phyloP scores from a whole-genome alignment of 352 stramenopile genomes.

The Phytophthora syringae region DNA sequence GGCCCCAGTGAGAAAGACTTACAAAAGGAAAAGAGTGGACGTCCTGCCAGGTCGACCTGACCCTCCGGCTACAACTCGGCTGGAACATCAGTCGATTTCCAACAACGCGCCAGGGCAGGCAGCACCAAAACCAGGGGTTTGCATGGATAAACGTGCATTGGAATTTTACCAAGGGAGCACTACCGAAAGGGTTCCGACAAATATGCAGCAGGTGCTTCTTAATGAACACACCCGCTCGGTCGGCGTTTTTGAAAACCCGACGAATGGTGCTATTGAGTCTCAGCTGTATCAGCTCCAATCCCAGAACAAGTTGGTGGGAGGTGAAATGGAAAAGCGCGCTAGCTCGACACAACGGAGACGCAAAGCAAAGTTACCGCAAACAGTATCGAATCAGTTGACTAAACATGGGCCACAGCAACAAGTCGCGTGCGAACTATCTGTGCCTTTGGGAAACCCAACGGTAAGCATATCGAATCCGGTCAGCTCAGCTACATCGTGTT shows the following conservation, averaged over 20 bases:
- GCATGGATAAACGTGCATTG: not conserved
- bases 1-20: constrained; percentile 1
- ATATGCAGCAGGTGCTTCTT: not conserved
- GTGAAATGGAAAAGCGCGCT: not conserved
- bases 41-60: not conserved
- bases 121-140: not conserved
- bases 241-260: not conserved
- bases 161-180: not conserved
- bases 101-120: not conserved
- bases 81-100: not conserved
- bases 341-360: constrained; percentile 15
- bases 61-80: not conserved
- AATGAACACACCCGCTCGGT: not conserved
- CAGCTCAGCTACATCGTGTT: not conserved
- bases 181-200: not conserved
- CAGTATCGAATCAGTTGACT: constrained; percentile 1
- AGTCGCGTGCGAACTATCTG: not conserved
- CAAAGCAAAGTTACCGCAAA: constrained; percentile 19
- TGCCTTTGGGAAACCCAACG: not conserved
- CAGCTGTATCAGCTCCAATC: no score
- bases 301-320: not conserved
- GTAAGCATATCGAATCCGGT: constrained; percentile 2
- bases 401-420: constrained; percentile 1
- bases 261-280: no score
- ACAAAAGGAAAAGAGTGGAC: constrained; percentile 24